Evolutionary conservation across 208 protist species (phyloP).

Genomic region (Acanthamoeba triangularis): DNA sequence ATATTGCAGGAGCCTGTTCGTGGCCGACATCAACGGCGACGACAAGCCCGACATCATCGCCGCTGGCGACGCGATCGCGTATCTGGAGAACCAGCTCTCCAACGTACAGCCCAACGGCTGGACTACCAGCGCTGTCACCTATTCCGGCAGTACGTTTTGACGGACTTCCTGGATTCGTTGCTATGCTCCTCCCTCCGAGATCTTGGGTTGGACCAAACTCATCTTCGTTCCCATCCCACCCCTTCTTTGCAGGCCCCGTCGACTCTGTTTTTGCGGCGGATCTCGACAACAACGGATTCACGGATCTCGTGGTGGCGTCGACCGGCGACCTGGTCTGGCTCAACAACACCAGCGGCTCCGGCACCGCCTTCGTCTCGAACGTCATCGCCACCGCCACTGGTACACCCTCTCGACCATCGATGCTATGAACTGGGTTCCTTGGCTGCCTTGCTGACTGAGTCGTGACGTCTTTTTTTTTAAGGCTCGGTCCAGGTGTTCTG

Average conservation of each 20-base stretch:
- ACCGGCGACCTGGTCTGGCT: background rate
- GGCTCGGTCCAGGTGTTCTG: slow-evolving; percentile 11
- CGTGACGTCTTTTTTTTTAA: background rate
- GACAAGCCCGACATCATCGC: background rate
- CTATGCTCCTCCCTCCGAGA: no score
- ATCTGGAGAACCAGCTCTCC: background rate
- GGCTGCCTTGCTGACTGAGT: no score
- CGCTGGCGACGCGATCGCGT: background rate
- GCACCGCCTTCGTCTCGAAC: background rate
- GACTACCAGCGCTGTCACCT: background rate
- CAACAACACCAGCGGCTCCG: slow-evolving; percentile 5
- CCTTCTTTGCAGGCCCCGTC: background rate
- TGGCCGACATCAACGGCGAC: slow-evolving; percentile 41
- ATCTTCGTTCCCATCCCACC: no score
- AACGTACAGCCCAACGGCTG: background rate
- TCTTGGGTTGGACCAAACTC: no score
- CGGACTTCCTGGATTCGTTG: no score
- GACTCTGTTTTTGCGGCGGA: slow-evolving; percentile 7
- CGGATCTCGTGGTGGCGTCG: background rate
- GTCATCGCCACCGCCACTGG: background rate
- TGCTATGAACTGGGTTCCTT: no score
- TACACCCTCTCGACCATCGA: background rate
- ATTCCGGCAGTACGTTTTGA: background rate
- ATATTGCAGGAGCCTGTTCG: background rate
- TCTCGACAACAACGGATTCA: background rate